Conservation (phyloP, 768 basidiomycete species). For the Fomitopsis pulvina region DNA sequence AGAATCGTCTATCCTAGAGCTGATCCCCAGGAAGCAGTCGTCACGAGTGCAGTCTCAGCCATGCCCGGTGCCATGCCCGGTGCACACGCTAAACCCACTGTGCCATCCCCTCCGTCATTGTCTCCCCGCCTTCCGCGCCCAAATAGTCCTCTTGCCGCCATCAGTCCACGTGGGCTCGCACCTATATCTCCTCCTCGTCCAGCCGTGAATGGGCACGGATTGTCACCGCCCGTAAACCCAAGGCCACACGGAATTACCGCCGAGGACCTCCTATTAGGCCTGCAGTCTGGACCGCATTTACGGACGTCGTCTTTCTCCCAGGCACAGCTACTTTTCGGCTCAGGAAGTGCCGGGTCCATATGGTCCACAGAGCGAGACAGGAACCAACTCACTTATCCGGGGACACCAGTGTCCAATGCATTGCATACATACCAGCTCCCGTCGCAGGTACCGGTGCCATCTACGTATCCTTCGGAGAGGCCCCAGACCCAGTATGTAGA, state of each 20-base stretch:
- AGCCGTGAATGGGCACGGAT: constrained; percentile 14
- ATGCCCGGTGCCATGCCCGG: constrained; percentile 12
- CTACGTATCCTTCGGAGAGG: background rate
- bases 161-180: constrained; percentile 5
- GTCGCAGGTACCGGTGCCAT: background rate
- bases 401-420: constrained; percentile 3
- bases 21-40: constrained; percentile 6
- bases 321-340: constrained; percentile 46
- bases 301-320: constrained; percentile 28
- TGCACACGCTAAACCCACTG: constrained; percentile 13
- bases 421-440: constrained; percentile 4
- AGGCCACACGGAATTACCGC: constrained; percentile 43
- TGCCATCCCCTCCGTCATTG: background rate
- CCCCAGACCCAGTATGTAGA: background rate
- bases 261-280: constrained; percentile 55
- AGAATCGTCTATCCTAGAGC: constrained; percentile 74
- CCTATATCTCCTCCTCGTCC: constrained; percentile 9
- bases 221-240: constrained; percentile 19
- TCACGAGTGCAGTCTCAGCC: background rate
- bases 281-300: constrained; percentile 24
- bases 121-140: constrained; percentile 1
- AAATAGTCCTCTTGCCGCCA: constrained; percentile 4
- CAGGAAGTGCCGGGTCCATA: constrained; percentile 35
- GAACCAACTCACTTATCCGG: constrained; percentile 11
- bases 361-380: constrained; percentile 61